Evolutionary conservation across 2,329 filamentous ascomycete species (phyloP), one percentile per base, ranked within the genome.

Genomic region (Blastomyces parvus): DNA sequence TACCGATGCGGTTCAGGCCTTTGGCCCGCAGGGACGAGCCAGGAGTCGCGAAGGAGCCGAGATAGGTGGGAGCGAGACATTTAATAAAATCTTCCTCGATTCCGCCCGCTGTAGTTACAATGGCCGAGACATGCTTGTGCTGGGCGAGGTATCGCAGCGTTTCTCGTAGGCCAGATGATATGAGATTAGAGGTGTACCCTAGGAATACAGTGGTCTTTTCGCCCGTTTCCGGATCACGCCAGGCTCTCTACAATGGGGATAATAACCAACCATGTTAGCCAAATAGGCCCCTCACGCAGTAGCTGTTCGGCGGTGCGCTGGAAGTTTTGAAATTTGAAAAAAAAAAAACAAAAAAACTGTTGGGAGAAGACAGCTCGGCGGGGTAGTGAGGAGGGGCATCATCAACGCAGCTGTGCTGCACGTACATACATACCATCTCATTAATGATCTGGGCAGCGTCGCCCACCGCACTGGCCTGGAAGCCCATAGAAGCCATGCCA

Each of bases 61-160:
- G 86, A 76, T 97, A 99, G 0, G 94, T 99, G 61, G 91, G 88
- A 13, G 89, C 94, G 2, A 99, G 86, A 71, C 94, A 99, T 80
- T 99, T 99, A 83, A 99, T 99, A 64, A 99, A 87, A 76, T 99
- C 94, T 75, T 99, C 94, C 76, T 99, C 94, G 61, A 99, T 85
- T 59, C 94, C 94, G 55, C 94, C 94, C 0, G 94, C 94, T 0
- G 94, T 96, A 30, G 94, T 96, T 65, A 99, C 94, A 71, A 99
- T 90, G 68, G 88, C 89, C 0, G 91, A 94, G 66, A 99, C 87
- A 74, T 97, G 92, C 66, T 87, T 88, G 79, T 99, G 91, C 78
- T 97, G 85, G 55, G 95, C 92, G 0, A 99, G 85, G 79, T 91
- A 99, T 63, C 94, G 89, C 67, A 99, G 81, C 44, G 92, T 92